Evolutionary conservation across 257 asterid species (phyloP), one percentile per base, ranked within the genome.

Genomic region (Solanum appendiculatum): DNA sequence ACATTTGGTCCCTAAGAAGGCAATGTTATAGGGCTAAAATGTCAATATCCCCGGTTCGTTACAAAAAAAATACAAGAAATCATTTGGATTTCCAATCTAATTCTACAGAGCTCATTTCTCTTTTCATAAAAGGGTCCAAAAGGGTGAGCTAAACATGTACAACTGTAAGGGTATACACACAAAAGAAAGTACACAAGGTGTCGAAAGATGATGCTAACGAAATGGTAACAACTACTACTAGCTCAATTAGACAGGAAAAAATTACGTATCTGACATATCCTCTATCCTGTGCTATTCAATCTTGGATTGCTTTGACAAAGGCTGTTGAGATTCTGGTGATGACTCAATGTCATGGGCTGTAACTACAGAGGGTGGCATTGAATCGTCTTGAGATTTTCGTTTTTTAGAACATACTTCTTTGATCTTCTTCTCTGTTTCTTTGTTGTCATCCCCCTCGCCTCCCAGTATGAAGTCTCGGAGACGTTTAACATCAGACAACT

Each of bases 401-500:
- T 94, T 95, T 29, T 87, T 90, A 3, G 89, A 86, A 5, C 91
- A 83, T 4, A 33, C 73, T 80, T 77, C 89, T 75, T n/a, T 48
- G 7, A 18, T 46, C 25, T 2, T 81, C 20, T 48, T 29, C 20
- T 80, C 84, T 18, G 42, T 82, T 40, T 48, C 88, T 11, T 70
- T 72, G 81, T 72, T 70, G 33, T 36, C 58, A 54, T 91, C 86
- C 21, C 70, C 92, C 1, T 88, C 92, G 7, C 90, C 95, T 34
- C 87, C 90, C 75, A 94, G 82, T 25, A 95, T 86, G 89, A 91
- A 85, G 20, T 94, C 93, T 74, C 89, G 89, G 34, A 94, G 84
- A 46, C 96, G 96, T 90, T 92, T 89, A 4, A 95, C 98, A 34
- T 95, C 98, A 0, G 97, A 86, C 48, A 95, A 94, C 93, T 93